phyloP scores from a whole-genome alignment of 1,284 basidiomycete species.

The Apiotrichum domesticum region DNA sequence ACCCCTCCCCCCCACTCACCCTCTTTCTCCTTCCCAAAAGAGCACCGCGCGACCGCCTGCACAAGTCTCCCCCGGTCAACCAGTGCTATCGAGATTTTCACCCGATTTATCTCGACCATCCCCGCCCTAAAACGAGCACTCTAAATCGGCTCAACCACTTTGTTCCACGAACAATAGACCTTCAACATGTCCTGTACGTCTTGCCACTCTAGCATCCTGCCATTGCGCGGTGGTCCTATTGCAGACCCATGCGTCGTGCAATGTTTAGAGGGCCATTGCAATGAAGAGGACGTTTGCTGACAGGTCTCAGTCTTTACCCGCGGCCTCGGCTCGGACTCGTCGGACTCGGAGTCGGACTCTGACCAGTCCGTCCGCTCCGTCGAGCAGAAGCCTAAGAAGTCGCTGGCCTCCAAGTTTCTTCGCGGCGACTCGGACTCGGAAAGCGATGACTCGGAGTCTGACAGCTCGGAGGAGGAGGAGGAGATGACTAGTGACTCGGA shows the following conservation, averaged over 20 bases:
- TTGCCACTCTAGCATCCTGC: too few species aligned
- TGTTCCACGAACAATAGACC: neutral
- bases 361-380: conserved; percentile 43
- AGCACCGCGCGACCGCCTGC: too few species aligned
- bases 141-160: neutral
- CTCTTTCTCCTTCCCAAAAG: too few species aligned
- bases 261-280: too few species aligned
- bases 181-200: conserved; percentile 2
- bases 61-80: too few species aligned
- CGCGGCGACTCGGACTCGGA: conserved; percentile 25
- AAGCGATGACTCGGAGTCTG: conserved; percentile 25
- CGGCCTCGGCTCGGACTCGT: conserved; percentile 27
- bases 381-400: conserved; percentile 23
- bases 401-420: conserved; percentile 36
- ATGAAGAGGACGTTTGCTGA: neutral
- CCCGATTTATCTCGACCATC: neutral
- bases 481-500: conserved; percentile 28
- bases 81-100: too few species aligned
- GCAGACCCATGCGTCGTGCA: neutral
- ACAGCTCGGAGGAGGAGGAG: conserved; percentile 30
- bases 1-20: neutral
- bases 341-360: conserved; percentile 38
- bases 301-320: conserved; percentile 27
- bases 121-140: neutral
- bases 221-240: neutral